Evolutionary conservation across 257 asterid genomes (phyloP).

Genomic region (Solanum raphanifolium): DNA sequence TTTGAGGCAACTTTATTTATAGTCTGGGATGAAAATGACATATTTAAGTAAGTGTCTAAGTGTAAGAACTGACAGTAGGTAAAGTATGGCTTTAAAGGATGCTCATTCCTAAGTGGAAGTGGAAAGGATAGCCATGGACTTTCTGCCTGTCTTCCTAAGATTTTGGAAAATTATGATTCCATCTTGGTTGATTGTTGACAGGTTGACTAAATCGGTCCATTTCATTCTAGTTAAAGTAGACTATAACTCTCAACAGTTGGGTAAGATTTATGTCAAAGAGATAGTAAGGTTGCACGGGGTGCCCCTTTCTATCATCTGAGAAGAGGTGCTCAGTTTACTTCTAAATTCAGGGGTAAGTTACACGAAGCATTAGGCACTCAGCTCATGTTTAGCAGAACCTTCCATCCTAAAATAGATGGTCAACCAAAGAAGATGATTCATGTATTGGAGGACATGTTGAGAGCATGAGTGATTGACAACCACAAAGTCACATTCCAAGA

Average conservation of each 20-base stretch:
- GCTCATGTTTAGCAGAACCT: neutral
- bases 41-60: no score
- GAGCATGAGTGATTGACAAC: neutral
- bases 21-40: no score
- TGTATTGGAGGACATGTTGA: neutral
- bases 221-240: neutral
- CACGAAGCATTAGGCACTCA: neutral
- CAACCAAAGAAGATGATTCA: neutral
- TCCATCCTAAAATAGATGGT: neutral
- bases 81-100: no score
- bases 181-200: neutral
- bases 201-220: neutral
- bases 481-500: neutral
- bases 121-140: neutral
- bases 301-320: neutral
- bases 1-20: neutral
- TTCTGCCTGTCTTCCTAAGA: neutral
- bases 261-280: neutral
- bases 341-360: neutral
- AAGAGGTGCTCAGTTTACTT: neutral
- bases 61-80: no score
- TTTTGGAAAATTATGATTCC: neutral
- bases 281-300: neutral
- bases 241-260: neutral
- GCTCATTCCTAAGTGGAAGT: neutral